Percentiles rank a stretch among this genome's conserved stretches.
These are phyloP conservation scores for Alloteropsis angusta DNA, from an alignment of 202 grass and related monocot genomes.

Conservation along the genomic window DNA sequence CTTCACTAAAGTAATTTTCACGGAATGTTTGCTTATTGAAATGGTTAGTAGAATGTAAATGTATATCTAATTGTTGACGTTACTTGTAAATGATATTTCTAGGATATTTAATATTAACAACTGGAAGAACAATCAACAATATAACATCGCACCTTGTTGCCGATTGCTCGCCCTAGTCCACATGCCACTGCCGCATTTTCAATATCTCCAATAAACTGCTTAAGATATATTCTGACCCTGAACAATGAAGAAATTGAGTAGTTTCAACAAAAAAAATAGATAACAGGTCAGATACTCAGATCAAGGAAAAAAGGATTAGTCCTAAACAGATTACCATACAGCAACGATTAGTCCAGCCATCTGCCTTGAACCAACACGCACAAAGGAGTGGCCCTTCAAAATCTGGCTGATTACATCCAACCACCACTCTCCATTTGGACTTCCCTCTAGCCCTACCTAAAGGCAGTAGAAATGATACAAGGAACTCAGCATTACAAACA, in stretches of 20 bases:
- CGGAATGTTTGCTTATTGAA: background rate
- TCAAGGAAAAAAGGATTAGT: background rate
- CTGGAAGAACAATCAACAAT: background rate
- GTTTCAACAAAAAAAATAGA: constrained; percentile 7
- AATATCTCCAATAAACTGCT: constrained; percentile 68
- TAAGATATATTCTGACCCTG: constrained; percentile 79
- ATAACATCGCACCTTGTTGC: constrained; percentile 64
- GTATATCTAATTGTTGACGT: background rate
- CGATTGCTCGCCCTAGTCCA: constrained; percentile 81
- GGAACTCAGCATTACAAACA: no score
- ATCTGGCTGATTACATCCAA: constrained; percentile 66
- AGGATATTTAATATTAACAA: background rate
- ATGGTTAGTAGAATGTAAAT: background rate
- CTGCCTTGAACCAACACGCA: constrained; percentile 79
- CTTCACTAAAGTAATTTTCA: background rate
- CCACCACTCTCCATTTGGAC: constrained; percentile 93
- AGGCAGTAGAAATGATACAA: background rate
- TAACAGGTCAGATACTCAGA: background rate
- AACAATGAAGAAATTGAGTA: constrained; percentile 33
- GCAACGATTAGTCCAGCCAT: constrained; percentile 85
- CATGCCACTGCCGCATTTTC: constrained; percentile 83
- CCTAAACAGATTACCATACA: constrained; percentile 61
- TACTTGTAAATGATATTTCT: background rate
- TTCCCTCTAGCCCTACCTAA: constrained; percentile 93
- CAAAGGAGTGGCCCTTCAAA: constrained; percentile 54